These are phyloP conservation scores for Pseudogymnoascus verrucosus DNA, from an alignment of 2,329 filamentous ascomycete species.

Conservation along the genomic window DNA sequence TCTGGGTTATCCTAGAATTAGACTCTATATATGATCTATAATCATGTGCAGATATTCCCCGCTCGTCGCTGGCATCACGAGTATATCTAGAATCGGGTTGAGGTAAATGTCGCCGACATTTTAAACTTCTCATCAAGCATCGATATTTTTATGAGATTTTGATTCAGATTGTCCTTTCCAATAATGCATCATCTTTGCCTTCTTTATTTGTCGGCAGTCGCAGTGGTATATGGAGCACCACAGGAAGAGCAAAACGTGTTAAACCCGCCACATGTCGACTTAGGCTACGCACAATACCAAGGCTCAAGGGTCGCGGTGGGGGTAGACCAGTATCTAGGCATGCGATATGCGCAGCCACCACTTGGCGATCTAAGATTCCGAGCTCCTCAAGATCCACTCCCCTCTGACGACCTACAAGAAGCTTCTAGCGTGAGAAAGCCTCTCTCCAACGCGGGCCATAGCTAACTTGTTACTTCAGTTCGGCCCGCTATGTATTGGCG, in stretches of 20 bases:
- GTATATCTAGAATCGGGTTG: neutral
- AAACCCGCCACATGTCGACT: neutral
- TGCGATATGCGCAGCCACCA: neutral
- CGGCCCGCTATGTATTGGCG: constrained; percentile 38
- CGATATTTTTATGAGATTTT: neutral
- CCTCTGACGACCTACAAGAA: neutral
- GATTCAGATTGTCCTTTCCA: constrained; percentile 63
- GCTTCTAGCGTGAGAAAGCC: neutral
- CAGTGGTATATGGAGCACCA: neutral
- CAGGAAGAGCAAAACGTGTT: neutral
- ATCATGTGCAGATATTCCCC: neutral
- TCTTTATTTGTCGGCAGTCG: neutral
- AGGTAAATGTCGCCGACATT: neutral
- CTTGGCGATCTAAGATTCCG: neutral
- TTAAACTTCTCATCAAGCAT: neutral
- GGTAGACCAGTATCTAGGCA: neutral
- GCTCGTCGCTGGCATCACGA: neutral
- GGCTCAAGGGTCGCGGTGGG: neutral
- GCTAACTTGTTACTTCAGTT: constrained; percentile 28
- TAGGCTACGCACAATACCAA: constrained; percentile 3
- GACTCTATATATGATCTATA: neutral
- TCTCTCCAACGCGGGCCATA: neutral
- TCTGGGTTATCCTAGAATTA: neutral
- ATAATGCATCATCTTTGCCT: constrained; percentile 55
- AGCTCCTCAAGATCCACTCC: neutral